These are phyloP conservation scores for Martiniozyma abietophila DNA, from an alignment of 805 yeast genomes.

Conservation along the genomic window DNA sequence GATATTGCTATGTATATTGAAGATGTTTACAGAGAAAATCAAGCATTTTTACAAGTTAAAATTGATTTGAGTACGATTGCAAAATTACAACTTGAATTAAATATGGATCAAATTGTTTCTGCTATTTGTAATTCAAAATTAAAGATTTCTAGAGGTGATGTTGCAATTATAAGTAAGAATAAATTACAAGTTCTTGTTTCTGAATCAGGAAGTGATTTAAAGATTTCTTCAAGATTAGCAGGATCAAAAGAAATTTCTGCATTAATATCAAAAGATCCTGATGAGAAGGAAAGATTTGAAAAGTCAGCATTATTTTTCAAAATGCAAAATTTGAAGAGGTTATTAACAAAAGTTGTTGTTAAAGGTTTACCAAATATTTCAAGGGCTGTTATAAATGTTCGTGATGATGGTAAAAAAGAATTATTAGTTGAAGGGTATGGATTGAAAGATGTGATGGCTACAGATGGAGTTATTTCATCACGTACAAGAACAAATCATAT, in stretches of 20 bases:
- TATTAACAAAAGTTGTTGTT: conserved; percentile 78
- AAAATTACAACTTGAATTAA: conserved; percentile 79
- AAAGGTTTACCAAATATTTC: conserved; percentile 88
- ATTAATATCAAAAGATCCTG: conserved; percentile 26
- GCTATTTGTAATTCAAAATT: conserved; percentile 80
- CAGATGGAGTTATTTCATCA: conserved; percentile 90
- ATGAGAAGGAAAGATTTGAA: conserved; percentile 28
- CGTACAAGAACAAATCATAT: conserved; percentile 88
- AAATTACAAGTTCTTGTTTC: conserved; percentile 57
- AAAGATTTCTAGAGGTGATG: conserved; percentile 68
- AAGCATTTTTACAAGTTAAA: conserved; percentile 72
- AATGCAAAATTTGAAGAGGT: conserved; percentile 83
- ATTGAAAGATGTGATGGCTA: conserved; percentile 88
- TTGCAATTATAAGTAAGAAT: conserved; percentile 56
- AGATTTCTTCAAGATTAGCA: conserved; percentile 34
- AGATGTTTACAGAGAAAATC: conserved; percentile 79
- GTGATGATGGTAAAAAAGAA: conserved; percentile 80
- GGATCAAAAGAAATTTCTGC: conserved; percentile 25
- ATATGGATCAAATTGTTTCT: conserved; percentile 72
- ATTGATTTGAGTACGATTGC: conserved; percentile 81
- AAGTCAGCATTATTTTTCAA: conserved; percentile 63
- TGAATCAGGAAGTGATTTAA: conserved; percentile 31
- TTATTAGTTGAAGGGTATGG: conserved; percentile 97
- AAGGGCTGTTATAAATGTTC: conserved; percentile 92
- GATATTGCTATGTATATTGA: conserved; percentile 87